These are phyloP conservation scores for Tuber indicum DNA, from an alignment of 495 filamentous ascomycete genomes.

Conservation along the genomic window DNA sequence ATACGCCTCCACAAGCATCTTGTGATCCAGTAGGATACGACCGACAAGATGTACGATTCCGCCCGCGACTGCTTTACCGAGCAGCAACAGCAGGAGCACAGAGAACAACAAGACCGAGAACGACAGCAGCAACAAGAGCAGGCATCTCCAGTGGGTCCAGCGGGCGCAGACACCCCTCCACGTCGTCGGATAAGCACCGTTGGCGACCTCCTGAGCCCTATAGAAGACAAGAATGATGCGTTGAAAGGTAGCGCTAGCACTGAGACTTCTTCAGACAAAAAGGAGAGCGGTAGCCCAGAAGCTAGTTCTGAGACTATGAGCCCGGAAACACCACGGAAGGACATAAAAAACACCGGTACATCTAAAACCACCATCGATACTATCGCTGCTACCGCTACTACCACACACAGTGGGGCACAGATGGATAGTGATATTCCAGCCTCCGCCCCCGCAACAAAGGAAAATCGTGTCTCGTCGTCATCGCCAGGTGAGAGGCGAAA, in stretches of 20 bases:
- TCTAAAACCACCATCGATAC: conserved; percentile 4
- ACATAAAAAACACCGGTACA: background rate
- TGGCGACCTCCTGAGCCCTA: conserved; percentile 28
- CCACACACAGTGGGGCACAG: background rate
- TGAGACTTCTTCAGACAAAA: background rate
- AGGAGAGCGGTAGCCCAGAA: conserved; percentile 14
- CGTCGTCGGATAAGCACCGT: conserved; percentile 35
- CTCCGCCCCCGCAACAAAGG: background rate
- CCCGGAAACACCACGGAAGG: conserved; percentile 17
- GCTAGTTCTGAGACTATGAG: conserved; percentile 30
- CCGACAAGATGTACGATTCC: conserved; percentile 28
- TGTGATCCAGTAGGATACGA: conserved; percentile 1
- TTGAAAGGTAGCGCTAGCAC: conserved; percentile 7
- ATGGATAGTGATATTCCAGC: background rate
- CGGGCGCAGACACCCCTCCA: conserved; percentile 17
- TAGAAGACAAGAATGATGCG: conserved; percentile 17
- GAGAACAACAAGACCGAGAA: conserved; percentile 16
- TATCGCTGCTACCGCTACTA: background rate
- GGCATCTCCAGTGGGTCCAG: conserved; percentile 10
- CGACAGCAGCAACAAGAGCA: conserved; percentile 14
- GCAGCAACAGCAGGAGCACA: conserved; percentile 28
- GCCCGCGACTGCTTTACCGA: conserved; percentile 36
- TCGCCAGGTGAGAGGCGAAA: background rate
- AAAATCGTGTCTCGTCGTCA: background rate
- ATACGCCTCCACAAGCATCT: background rate